These are phyloP conservation scores for Panicum virgatum DNA, from an alignment of 202 grass and related monocot species.

Conservation along the genomic window DNA sequence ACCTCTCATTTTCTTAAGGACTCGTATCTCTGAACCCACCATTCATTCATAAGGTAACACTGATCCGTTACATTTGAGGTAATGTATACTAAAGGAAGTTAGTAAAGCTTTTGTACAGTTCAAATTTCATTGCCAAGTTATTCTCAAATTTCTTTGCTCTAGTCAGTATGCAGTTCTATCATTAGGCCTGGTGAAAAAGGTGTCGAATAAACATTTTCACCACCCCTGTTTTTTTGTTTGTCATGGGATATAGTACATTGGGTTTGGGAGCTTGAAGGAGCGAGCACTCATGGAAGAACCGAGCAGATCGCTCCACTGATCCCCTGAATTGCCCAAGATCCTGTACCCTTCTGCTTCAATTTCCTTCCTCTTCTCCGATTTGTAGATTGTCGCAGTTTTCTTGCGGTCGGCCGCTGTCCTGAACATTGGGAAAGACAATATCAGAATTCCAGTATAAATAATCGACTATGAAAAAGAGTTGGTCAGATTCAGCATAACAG, in stretches of 20 bases:
- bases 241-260: slow-evolving; percentile 80
- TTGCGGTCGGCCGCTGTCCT: slow-evolving; percentile 53
- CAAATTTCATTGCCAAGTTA: slow-evolving; percentile 12
- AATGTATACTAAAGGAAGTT: slow-evolving; percentile 3
- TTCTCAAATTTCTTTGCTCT: slow-evolving; percentile 8
- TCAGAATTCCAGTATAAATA: neutral
- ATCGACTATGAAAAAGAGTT: neutral
- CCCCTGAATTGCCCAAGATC: slow-evolving; percentile 80
- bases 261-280: slow-evolving; percentile 87
- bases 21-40: neutral
- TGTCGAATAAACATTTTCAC: slow-evolving; percentile 33
- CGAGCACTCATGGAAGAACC: slow-evolving; percentile 67
- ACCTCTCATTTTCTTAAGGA: neutral
- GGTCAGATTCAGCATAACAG: neutral
- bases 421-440: neutral
- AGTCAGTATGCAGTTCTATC: slow-evolving; percentile 1
- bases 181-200: neutral
- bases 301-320: slow-evolving; percentile 86
- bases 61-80: neutral
- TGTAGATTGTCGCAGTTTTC: slow-evolving; percentile 60
- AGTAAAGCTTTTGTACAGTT: slow-evolving; percentile 26
- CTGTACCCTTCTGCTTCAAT: slow-evolving; percentile 69
- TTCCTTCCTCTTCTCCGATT: slow-evolving; percentile 66
- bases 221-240: neutral
- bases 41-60: neutral